Base-by-base conservation (phyloP, 2,329 filamentous ascomycete species). In the Paraconiothyrium sp. region DNA sequence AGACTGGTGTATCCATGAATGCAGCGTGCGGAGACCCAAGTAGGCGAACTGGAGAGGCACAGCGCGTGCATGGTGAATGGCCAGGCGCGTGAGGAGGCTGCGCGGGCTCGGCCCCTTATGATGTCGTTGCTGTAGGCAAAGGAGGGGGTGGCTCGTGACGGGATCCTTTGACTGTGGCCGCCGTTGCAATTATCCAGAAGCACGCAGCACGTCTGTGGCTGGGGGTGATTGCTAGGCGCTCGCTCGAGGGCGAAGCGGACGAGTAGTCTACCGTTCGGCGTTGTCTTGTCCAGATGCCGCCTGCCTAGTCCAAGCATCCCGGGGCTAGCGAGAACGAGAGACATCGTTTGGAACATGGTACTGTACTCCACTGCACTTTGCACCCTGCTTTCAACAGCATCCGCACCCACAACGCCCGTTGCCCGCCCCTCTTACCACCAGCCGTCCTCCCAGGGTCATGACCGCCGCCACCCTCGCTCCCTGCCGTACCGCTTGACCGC, bases 381-480 rank as follows among this genome's bases (percentile, higher is more conserved):
- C 11, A n/a, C 49, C 10, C 48, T 43, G 41, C 43, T 32, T 11
- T 39, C 54, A 14, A 3, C 44, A 14, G 27, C 49, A 27, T 32
- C 49, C 24, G 22, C 57, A 32, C 39, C 46, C 37, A 14, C 56
- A 34, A 20, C 41, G 37, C 48, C 8, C 52, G 24, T 47, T n/a
- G 35, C 46, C 30, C 51, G 41, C 59, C 64, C 57, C 54, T 58
- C 61, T 46, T 46, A 54, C 62, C 44, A 27, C 46, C 34, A 39
- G 48, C 35, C 51, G 51, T 51, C 58, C 55, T 51, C 57, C 55
- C 57, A 49, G 55, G 51, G 61, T 24, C 47, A 64, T 64, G 61
- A 27, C 52, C 54, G 46, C 64, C 52, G 57, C 51, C 60, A 63
- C 59, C 51, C 57, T 54, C 52, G 61, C 59, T 58, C 56, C 60